Evolutionary conservation across 2,329 filamentous ascomycete genomes (phyloP).

Genomic region (Pestalotiopsis sp.): DNA sequence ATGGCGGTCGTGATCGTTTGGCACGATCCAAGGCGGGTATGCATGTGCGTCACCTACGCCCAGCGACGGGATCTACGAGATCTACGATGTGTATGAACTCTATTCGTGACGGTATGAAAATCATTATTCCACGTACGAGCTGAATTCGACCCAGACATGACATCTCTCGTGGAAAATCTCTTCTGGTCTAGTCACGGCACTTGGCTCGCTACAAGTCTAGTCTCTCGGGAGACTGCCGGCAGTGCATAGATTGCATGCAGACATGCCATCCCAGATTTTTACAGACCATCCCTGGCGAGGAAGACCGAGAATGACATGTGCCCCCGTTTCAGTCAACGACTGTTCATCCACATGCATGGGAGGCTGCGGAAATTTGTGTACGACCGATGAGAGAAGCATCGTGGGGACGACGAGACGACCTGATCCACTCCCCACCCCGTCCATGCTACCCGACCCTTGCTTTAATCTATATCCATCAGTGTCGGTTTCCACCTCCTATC

Average conservation of each 20-base stretch:
- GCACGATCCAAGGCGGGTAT: not conserved
- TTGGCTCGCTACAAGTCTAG: not conserved
- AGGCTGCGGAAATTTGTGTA: slow-evolving; percentile 3
- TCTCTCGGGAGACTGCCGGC: slow-evolving; percentile 6
- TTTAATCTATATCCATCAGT: slow-evolving; percentile 12
- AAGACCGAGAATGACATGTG: slow-evolving; percentile 2
- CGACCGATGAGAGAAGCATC: not conserved
- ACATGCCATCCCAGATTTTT: not conserved
- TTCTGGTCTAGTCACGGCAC: slow-evolving; percentile 1
- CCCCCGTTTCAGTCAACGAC: not conserved
- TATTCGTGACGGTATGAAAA: not conserved
- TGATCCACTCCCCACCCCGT: slow-evolving; percentile 1
- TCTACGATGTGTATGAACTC: slow-evolving; percentile 5
- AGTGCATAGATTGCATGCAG: not conserved
- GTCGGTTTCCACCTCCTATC: slow-evolving; percentile 4
- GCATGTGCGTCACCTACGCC: slow-evolving; percentile 6
- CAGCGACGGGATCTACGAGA: slow-evolving; percentile 7
- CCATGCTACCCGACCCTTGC: slow-evolving; percentile 6
- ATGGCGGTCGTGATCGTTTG: not conserved
- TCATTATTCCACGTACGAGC: not conserved
- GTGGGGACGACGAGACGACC: not conserved
- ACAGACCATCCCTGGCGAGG: not conserved
- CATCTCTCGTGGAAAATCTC: not conserved
- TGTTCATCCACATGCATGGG: not conserved
- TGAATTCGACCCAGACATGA: not conserved